Evolutionary conservation across 768 basidiomycete species (phyloP), one percentile per base, ranked within the genome.

Genomic region (Amanita polypyramis): DNA sequence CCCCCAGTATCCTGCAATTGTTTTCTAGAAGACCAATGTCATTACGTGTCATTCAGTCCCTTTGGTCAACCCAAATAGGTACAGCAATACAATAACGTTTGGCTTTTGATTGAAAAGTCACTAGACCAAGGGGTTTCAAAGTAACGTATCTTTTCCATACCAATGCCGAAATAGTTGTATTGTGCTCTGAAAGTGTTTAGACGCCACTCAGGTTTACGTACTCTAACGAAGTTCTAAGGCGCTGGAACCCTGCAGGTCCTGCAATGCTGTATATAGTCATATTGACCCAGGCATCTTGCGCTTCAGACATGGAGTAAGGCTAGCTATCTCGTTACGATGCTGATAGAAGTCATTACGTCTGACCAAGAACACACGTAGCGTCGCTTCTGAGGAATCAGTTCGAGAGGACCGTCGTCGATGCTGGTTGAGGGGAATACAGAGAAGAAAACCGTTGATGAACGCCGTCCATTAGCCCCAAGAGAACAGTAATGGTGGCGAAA

Each of bases 381-480:
- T n/a, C 19, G 42, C 42, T 43, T 43, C 42, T 43, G 27, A 33
- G 15, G 42, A 20, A 43, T 43, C 27, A 30, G 30, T 43, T 43
- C n/a, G 27, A 43, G 42, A 32, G 42, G 30, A 43, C 5, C 6
- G 29, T 23, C 6, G 14, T 14, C 14, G 25, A 14, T 43, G 11
- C n/a, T 29, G 23, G 19, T 7, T 10, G 25, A 14, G 23, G 25
- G 12, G 10, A 14, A 21, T 30, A 9, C 15, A 15, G 30, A 43
- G 27, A 32, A 43, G 15, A 29, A n/a, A 29, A 43, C 11, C 34
- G 30, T 43, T 6, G 27, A 29, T 15, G 23, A 33, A 30, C 17
- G 42, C 14, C 15, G 15, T 29, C 4, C 1, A 17, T 20, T 20
- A 21, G 21, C 19, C 14, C 20, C 19, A 21, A 40, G 9, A 5